Conservation (phyloP, 1,284 basidiomycete species). For the Wolfiporia cocos region DNA sequence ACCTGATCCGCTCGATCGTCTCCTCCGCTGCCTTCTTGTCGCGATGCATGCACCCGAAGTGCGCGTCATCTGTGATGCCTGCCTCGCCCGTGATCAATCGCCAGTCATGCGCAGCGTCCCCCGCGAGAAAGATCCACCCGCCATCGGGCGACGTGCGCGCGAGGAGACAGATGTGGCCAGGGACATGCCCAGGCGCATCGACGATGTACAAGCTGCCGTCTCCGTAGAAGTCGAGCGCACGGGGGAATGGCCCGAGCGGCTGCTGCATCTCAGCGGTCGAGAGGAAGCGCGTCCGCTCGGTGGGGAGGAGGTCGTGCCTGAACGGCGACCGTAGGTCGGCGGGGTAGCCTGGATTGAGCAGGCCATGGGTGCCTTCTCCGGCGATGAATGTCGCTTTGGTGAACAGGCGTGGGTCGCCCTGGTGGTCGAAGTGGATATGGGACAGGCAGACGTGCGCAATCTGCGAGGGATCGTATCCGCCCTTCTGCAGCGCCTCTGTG, state of each 20-base stretch:
- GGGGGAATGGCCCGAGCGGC: constrained; percentile 43
- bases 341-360: constrained; percentile 36
- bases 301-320: constrained; percentile 33
- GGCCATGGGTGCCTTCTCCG: constrained; percentile 28
- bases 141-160: constrained; percentile 49
- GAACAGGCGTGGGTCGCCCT: constrained; percentile 41
- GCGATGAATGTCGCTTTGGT: constrained; percentile 40
- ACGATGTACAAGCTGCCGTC: constrained; percentile 54
- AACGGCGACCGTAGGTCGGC: constrained; percentile 29
- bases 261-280: constrained; percentile 6
- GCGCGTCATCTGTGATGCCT: constrained; percentile 32
- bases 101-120: constrained; percentile 51
- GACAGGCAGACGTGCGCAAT: constrained; percentile 43
- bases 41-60: constrained; percentile 34
- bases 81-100: constrained; percentile 41
- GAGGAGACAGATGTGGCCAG: constrained; percentile 47
- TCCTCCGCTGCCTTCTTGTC: constrained; percentile 36
- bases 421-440: constrained; percentile 42
- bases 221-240: constrained; percentile 44
- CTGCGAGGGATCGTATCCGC: constrained; percentile 35
- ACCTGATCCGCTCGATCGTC: constrained; percentile 36
- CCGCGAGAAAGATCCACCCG: constrained; percentile 51
- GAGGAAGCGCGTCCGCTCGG: constrained; percentile 32
- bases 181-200: constrained; percentile 48
- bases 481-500: constrained; percentile 40